phyloP scores from a whole-genome alignment of 2,329 filamentous ascomycete genomes.

The Fusarium avenaceum region DNA sequence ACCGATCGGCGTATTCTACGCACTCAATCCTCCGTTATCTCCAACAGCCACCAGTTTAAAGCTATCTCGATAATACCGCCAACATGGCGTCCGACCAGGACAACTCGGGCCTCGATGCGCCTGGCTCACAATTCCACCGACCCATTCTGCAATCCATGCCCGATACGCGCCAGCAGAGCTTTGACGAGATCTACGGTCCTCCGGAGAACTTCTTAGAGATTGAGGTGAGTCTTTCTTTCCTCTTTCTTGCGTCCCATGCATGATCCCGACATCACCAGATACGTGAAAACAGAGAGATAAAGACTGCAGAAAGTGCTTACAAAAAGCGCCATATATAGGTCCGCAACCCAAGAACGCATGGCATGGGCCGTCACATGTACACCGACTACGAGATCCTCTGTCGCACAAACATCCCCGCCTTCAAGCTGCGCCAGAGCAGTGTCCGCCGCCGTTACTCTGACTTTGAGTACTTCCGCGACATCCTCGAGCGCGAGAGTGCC shows the following conservation, averaged over 20 bases:
- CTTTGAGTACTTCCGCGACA: slow-evolving; percentile 99
- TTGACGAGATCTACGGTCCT: slow-evolving; percentile 98
- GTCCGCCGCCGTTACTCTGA: slow-evolving; percentile 96
- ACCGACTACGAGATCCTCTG: slow-evolving; percentile 99
- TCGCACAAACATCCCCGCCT: slow-evolving; percentile 98
- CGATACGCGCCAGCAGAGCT: slow-evolving; percentile 88
- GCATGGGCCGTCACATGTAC: slow-evolving; percentile 96
- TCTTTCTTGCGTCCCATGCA: background rate
- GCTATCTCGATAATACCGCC: slow-evolving; percentile 48
- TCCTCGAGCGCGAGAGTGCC: slow-evolving; percentile 93
- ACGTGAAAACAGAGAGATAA: background rate
- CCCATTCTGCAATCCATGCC: slow-evolving; percentile 76
- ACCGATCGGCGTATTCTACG: background rate
- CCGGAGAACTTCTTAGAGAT: slow-evolving; percentile 99
- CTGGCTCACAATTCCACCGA: slow-evolving; percentile 58
- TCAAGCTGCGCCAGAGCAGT: slow-evolving; percentile 90
- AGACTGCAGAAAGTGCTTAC: slow-evolving; percentile 12
- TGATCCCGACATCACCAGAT: background rate
- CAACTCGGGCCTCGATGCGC: slow-evolving; percentile 50
- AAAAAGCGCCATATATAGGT: slow-evolving; percentile 69
- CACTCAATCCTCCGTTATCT: background rate
- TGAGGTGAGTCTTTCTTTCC: slow-evolving; percentile 70
- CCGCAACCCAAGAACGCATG: slow-evolving; percentile 92
- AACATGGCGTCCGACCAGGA: slow-evolving; percentile 59
- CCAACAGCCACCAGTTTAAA: background rate